phyloP scores from a whole-genome alignment of 2,329 filamentous ascomycete genomes.

The Fusarium sp. region DNA sequence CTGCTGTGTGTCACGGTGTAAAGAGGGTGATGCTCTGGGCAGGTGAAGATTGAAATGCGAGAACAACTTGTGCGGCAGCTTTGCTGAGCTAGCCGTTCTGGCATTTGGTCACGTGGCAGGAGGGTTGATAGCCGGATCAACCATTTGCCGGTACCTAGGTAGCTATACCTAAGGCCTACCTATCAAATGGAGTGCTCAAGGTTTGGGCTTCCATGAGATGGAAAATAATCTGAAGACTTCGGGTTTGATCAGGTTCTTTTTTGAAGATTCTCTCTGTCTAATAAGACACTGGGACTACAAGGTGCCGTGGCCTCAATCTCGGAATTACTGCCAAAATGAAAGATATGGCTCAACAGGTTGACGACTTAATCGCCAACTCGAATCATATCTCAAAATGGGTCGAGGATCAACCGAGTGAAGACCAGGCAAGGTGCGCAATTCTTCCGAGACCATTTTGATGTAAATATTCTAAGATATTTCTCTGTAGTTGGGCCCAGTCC shows the following conservation, averaged over 20 bases:
- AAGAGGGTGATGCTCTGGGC: constrained; percentile 48
- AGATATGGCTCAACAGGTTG: constrained; percentile 47
- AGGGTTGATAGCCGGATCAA: no score
- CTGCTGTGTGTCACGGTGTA: constrained; percentile 52
- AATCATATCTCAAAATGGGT: constrained; percentile 59
- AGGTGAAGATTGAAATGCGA: no score
- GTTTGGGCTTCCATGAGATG: no score
- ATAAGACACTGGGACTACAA: constrained; percentile 8
- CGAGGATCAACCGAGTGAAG: constrained; percentile 54
- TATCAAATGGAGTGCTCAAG: no score
- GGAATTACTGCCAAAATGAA: constrained; percentile 38
- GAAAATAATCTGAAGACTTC: not conserved
- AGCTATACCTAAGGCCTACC: no score
- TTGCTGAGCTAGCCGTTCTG: no score
- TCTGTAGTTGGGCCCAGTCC: constrained; percentile 52
- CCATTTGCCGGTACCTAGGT: no score
- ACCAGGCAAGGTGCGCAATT: constrained; percentile 55
- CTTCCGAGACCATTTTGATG: constrained; percentile 20
- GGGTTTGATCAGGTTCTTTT: not conserved
- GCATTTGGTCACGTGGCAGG: no score
- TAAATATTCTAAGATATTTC: constrained; percentile 43
- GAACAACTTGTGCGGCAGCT: no score
- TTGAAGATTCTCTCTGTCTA: constrained; percentile 7
- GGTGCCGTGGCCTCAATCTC: constrained; percentile 1
- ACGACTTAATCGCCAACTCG: constrained; percentile 55